Evolutionary conservation across 495 filamentous ascomycete species (phyloP), one percentile per base, ranked within the genome.

Genomic region (Aspergillus homomorphus): DNA sequence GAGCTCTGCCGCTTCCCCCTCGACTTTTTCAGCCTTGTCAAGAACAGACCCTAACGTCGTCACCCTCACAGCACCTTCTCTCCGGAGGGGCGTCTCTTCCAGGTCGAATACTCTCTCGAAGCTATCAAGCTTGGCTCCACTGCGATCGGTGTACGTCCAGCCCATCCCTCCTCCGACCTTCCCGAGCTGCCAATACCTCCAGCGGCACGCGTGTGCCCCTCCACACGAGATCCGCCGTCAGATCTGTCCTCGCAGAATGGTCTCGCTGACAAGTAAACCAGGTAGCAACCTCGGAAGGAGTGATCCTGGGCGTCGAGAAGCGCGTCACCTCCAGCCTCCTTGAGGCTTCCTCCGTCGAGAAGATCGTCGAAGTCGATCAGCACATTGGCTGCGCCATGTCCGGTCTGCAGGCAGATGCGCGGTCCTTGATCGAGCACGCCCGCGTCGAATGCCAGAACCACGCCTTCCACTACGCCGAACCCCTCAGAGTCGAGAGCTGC

Each of bases 61-160:
- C 24, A 8, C 48, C n/a, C 42, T 54, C 26, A 53, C 72, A 98
- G 92, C 84, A 98, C 94, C 84, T 98, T 98, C 88, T 98, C 94
- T 64, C 94, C 94, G 50, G 94, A 98, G 84, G 94, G 94, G 67
- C 94, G 94, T 79, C 89, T 98, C 74, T 98, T 98, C 86, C 94
- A 98, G 83, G 94, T 98, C 79, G 94, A 98, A 88, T 98, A 98
- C 85, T 98, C 95, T 57, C 89, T 98, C 62, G 94, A 98, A 85
- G 94, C 94, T 74, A 98, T 98, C 84, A 98, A 98, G 78, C 91
- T 98, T 66, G 94, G 94, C 67, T 94, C 89, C 56, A 98, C 94
- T 59, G 94, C 94, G 66, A 98, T 98, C 79, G 94, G 94, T 68
- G 91, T 89, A 86, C 56, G 78, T 76, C 45, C 60, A 57, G 33